Conservation (phyloP, 495 filamentous ascomycete genomes). For the Talaromyces thailandensis region DNA sequence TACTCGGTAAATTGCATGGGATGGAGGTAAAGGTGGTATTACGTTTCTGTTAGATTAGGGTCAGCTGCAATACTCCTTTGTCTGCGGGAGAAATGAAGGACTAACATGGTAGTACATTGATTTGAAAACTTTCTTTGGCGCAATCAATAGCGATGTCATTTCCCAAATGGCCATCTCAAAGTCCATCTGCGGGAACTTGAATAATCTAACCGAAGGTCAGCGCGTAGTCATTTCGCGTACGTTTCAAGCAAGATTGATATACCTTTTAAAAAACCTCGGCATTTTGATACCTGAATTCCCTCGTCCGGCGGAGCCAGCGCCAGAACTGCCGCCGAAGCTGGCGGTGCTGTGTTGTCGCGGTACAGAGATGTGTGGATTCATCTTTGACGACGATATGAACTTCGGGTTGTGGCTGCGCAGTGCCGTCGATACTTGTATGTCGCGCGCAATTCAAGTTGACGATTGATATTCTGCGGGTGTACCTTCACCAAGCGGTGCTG, state of each 20-base stretch:
- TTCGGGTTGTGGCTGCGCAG: not conserved
- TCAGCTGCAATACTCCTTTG: not conserved
- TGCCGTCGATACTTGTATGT: too few relatives aligned
- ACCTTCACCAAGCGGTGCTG: not conserved
- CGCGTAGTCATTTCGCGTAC: not conserved
- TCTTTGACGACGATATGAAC: conserved; percentile 12
- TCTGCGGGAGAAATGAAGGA: not conserved
- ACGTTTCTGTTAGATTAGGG: not conserved
- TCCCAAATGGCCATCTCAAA: conserved; percentile 75
- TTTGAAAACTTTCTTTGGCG: conserved; percentile 69
- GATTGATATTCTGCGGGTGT: too few relatives aligned
- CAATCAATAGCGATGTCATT: conserved; percentile 64
- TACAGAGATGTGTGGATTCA: conserved; percentile 57
- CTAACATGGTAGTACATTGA: conserved; percentile 70
- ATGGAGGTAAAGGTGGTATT: not conserved
- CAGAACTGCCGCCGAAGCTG: conserved; percentile 39
- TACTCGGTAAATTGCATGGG: not conserved
- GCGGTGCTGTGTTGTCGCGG: conserved; percentile 50
- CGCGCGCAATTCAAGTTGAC: not conserved
- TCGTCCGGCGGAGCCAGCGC: conserved; percentile 1
- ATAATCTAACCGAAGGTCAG: conserved; percentile 29
- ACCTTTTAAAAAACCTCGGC: conserved; percentile 49
- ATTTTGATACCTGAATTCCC: conserved; percentile 44
- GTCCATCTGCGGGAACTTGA: conserved; percentile 64
- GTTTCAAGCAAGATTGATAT: too few relatives aligned